phyloP scores from a whole-genome alignment of 805 yeast genomes.

The Kazachstania martiniae region DNA sequence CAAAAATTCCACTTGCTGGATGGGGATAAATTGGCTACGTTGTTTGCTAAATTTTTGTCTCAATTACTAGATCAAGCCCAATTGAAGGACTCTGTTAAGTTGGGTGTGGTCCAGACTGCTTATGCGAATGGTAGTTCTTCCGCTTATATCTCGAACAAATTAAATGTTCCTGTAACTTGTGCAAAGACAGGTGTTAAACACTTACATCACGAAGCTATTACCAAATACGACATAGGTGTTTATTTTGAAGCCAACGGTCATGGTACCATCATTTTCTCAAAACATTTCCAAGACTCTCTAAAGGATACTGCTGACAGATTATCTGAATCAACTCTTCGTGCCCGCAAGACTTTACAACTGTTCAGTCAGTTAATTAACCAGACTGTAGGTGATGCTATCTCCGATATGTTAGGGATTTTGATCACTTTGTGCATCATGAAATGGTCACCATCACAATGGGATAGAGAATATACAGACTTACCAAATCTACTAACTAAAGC shows the following conservation, averaged over 20 bases:
- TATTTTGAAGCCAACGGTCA: constrained; percentile 99
- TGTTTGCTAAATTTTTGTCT: constrained; percentile 62
- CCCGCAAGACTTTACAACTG: constrained; percentile 37
- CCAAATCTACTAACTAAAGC: constrained; percentile 81
- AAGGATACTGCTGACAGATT: constrained; percentile 30
- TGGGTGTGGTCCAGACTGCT: constrained; percentile 95
- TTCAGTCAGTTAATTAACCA: constrained; percentile 77
- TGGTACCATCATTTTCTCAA: constrained; percentile 83
- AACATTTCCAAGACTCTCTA: constrained; percentile 33
- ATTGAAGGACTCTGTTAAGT: constrained; percentile 27
- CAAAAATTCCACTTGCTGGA: constrained; percentile 52
- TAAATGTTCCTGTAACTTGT: constrained; percentile 71
- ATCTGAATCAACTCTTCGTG: constrained; percentile 15
- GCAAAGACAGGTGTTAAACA: constrained; percentile 97
- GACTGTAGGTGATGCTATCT: constrained; percentile 96
- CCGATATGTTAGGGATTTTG: constrained; percentile 77
- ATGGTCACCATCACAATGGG: constrained; percentile 64
- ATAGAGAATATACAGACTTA: constrained; percentile 63
- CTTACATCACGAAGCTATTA: constrained; percentile 80
- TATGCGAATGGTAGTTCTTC: constrained; percentile 95
- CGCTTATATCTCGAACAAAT: constrained; percentile 44
- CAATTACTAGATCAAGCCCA: constrained; percentile 38
- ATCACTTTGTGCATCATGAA: constrained; percentile 47
- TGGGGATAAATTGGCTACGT: constrained; percentile 88
- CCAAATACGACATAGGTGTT: constrained; percentile 76